These are phyloP conservation scores for Pyrenochaeta sp. DNA, from an alignment of 2,329 filamentous ascomycete species.

Conservation along the genomic window DNA sequence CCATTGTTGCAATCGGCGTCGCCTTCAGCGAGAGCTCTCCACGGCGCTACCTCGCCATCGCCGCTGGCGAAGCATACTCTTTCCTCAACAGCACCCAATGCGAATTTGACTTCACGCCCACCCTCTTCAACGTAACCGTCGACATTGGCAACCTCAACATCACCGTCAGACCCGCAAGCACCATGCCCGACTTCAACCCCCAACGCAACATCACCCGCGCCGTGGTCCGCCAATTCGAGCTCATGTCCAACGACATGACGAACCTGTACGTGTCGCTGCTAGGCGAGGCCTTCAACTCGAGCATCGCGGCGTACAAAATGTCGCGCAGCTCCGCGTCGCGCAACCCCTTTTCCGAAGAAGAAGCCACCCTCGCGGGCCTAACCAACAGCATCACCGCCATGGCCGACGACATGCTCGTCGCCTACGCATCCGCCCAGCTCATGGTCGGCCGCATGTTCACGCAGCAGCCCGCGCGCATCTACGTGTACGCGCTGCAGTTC, in stretches of 20 bases:
- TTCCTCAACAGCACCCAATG: slow-evolving; percentile 44
- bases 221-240: slow-evolving; percentile 42
- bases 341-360: slow-evolving; percentile 20
- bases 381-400: slow-evolving; percentile 33
- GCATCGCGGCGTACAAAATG: slow-evolving; percentile 40
- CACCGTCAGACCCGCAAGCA: slow-evolving; percentile 22
- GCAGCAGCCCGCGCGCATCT: slow-evolving; percentile 19
- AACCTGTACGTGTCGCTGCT: slow-evolving; percentile 49
- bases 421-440: slow-evolving; percentile 45
- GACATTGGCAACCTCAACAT: slow-evolving; percentile 37
- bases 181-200: slow-evolving; percentile 35
- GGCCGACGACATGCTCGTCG: slow-evolving; percentile 38
- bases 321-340: slow-evolving; percentile 15
- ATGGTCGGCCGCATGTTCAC: slow-evolving; percentile 37
- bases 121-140: slow-evolving; percentile 39
- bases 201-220: slow-evolving; percentile 39
- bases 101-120: slow-evolving; percentile 36
- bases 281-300: slow-evolving; percentile 45
- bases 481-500: slow-evolving; percentile 28
- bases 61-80: slow-evolving; percentile 37
- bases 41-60: slow-evolving; percentile 39
- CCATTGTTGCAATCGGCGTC: slow-evolving; percentile 44
- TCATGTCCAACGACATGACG: slow-evolving; percentile 49
- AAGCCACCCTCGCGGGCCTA: slow-evolving; percentile 33
- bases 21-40: slow-evolving; percentile 30